Percentiles rank a stretch among this genome's conserved stretches.
Conservation (phyloP, 352 stramenopile species). For the Pythium dissotocum region DNA sequence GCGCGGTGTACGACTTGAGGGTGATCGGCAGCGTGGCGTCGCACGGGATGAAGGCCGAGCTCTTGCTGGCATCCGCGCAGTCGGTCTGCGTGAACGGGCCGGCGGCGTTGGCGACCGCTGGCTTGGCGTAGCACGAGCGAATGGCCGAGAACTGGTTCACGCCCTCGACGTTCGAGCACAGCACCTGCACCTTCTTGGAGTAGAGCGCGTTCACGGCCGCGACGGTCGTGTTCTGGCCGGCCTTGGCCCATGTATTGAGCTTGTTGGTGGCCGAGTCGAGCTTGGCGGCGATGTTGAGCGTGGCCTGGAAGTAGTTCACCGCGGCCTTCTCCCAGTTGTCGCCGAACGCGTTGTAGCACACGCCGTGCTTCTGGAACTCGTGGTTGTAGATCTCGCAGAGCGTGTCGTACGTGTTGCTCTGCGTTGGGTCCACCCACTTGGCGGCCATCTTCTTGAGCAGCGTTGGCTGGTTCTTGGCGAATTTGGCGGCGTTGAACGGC, state of each 20-base stretch:
- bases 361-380: conserved; percentile 83
- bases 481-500: conserved; percentile 50
- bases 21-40: conserved; percentile 41
- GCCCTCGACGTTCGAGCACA: conserved; percentile 61
- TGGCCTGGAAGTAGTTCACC: conserved; percentile 64
- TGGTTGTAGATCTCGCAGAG: conserved; percentile 84
- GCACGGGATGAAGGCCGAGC: conserved; percentile 53
- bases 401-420: conserved; percentile 50
- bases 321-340: conserved; percentile 50
- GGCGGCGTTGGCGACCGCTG: conserved; percentile 27
- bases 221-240: conserved; percentile 20
- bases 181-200: conserved; percentile 57
- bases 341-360: conserved; percentile 65
- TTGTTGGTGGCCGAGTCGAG: conserved; percentile 41
- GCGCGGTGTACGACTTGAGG: conserved; percentile 38
- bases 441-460: conserved; percentile 56
- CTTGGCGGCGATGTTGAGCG: conserved; percentile 49
- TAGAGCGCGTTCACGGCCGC: conserved; percentile 44
- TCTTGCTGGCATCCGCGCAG: conserved; percentile 41
- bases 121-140: conserved; percentile 58
- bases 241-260: conserved; percentile 55
- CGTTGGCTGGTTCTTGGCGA: conserved; percentile 42
- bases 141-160: conserved; percentile 69
- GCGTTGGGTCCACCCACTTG: conserved; percentile 68
- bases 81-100: conserved; percentile 49